Evolutionary conservation across 768 basidiomycete species (phyloP).

Genomic region (Termitomyces eurrhizus): DNA sequence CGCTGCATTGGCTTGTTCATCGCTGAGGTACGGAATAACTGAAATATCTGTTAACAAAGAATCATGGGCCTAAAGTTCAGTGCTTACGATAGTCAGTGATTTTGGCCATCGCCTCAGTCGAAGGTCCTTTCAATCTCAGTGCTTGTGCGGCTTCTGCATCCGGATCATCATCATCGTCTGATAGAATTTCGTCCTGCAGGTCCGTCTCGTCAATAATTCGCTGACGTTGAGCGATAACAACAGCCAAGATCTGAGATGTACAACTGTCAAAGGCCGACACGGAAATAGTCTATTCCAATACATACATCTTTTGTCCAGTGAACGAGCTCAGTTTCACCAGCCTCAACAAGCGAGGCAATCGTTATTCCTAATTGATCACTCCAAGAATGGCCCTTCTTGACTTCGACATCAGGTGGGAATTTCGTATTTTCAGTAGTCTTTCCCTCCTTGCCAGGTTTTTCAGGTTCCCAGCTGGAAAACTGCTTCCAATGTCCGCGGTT

Average conservation of each 20-base stretch:
- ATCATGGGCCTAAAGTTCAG: background rate
- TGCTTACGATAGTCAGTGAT: slow-evolving; percentile 75
- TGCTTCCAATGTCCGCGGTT: slow-evolving; percentile 85
- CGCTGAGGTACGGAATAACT: slow-evolving; percentile 75
- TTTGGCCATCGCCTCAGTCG: slow-evolving; percentile 64
- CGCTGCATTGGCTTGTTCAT: slow-evolving; percentile 74
- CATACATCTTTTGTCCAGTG: slow-evolving; percentile 82
- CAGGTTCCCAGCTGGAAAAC: slow-evolving; percentile 75
- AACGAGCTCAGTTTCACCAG: slow-evolving; percentile 58
- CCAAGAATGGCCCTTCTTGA: slow-evolving; percentile 87
- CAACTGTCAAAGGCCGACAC: background rate
- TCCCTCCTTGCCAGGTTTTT: slow-evolving; percentile 32
- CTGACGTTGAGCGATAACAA: slow-evolving; percentile 56
- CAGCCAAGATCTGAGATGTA: slow-evolving; percentile 48
- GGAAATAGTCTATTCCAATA: slow-evolving; percentile 5
- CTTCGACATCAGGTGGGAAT: slow-evolving; percentile 65
- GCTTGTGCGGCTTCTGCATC: slow-evolving; percentile 14
- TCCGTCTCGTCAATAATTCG: slow-evolving; percentile 57
- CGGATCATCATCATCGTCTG: slow-evolving; percentile 24
- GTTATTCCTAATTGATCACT: slow-evolving; percentile 89
- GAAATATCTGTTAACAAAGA: background rate
- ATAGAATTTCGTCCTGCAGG: slow-evolving; percentile 29
- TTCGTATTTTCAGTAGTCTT: slow-evolving; percentile 38
- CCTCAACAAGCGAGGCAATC: slow-evolving; percentile 68
- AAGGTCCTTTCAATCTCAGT: slow-evolving; percentile 40